Base-by-base conservation (phyloP, 164 flowering plant genomes). In the Umbellularia californica region DNA sequence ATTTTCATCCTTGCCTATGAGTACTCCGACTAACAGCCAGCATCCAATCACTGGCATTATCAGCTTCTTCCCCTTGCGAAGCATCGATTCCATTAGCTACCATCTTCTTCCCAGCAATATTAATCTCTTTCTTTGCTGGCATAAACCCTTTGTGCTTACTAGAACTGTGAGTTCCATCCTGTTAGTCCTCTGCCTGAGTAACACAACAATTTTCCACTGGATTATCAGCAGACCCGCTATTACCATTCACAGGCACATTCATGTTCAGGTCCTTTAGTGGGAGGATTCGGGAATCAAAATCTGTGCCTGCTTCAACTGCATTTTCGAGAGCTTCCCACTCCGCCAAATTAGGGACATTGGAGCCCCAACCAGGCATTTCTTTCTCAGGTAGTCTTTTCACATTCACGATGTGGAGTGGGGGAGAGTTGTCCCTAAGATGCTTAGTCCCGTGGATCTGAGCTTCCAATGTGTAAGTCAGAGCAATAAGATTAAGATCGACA, bases 341-440 rank as follows among this genome's bases (percentile, higher is more conserved):
- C 72, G 88, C 90, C 81, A 93, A 76, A 83, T 95, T 95, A 58
- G 97, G 90, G 13, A 95, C 98, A 83, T 95, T 95, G 22, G 85
- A 74, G 13, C 99, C 99, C 98, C 99, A 95, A 0, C 99, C 99
- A 47, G 98, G 99, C 89, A 93, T 72, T 35, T 92, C 97, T 79
- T 90, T 95, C 81, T 89, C 97, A 14, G 95, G 90, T 50, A 95
- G 75, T 78, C 90, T 87, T 81, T 81, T 93, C 12, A 89, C 91
- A 78, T 88, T 90, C 70, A 95, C 88, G 64, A 83, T 69, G 69
- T 87, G 92, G 12, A 95, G 77, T 66, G 98, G 92, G 1, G 95
- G 99, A 71, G 98, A 97, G n/a, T 72, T 84, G 71, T 90, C 91
- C 72, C 94, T 87, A 10, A 95, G 85, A 88, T 90, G 91, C 11